A percentile compares a stretch with the other conserved stretches of the same genome.
phyloP scores from a whole-genome alignment of 1,284 basidiomycete genomes.

The Boletellus sp. region DNA sequence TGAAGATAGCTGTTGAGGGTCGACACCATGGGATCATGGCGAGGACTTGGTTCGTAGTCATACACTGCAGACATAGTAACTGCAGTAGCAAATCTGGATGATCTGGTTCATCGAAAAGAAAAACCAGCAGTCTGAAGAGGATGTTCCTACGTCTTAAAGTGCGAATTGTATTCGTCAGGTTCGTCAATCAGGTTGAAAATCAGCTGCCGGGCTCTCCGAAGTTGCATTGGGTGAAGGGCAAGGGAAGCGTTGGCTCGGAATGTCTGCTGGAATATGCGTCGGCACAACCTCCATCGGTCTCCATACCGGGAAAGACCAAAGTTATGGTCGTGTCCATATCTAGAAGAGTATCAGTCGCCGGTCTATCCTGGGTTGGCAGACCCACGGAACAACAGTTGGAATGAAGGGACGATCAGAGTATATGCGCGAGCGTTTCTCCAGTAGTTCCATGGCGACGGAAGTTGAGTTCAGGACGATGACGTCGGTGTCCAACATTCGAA shows the following conservation, averaged over 20 bases:
- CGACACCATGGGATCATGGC: conserved; percentile 12
- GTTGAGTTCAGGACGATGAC: neutral
- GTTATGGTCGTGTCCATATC: conserved; percentile 1
- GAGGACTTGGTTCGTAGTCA: conserved; percentile 13
- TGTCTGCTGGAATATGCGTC: neutral
- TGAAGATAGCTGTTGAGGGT: conserved; percentile 5
- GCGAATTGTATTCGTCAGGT: conserved; percentile 3
- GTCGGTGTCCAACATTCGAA: neutral
- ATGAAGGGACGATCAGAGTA: conserved; percentile 7
- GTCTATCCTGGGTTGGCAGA: no score
- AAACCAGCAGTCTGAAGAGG: neutral
- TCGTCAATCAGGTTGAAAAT: conserved; percentile 4
- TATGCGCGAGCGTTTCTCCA: conserved; percentile 4
- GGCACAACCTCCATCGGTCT: conserved; percentile 1
- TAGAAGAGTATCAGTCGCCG: neutral
- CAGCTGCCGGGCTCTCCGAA: neutral
- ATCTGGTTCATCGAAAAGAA: neutral
- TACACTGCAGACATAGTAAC: conserved; percentile 15
- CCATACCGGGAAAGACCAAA: neutral
- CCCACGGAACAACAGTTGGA: conserved; percentile 1
- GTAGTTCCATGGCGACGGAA: neutral
- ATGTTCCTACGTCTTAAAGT: conserved; percentile 3
- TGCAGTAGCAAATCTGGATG: conserved; percentile 8
- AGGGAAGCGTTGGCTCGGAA: neutral
- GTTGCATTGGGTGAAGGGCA: neutral